phyloP scores from a whole-genome alignment of 345 rosid species.

The Hibiscus mutabilis region DNA sequence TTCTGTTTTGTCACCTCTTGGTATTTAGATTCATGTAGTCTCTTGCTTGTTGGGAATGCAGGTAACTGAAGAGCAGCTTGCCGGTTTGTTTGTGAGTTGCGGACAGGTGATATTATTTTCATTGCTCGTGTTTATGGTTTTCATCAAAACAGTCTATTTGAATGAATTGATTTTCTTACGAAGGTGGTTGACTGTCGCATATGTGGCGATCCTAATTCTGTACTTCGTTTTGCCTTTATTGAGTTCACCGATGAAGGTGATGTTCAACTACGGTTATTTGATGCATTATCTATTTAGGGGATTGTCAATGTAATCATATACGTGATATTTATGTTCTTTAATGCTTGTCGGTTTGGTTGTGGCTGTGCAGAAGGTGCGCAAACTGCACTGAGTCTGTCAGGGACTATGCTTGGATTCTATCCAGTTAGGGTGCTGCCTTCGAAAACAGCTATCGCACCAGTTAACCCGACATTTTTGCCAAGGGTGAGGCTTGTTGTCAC shows the following conservation, averaged over 20 bases:
- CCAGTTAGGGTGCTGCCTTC: constrained; percentile 89
- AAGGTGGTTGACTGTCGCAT: constrained; percentile 97
- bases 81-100: constrained; percentile 66
- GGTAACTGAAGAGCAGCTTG: constrained; percentile 99
- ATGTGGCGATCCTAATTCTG: constrained; percentile 93
- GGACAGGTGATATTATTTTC: constrained; percentile 59
- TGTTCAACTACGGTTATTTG: not conserved
- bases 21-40: not conserved
- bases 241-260: constrained; percentile 93
- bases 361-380: constrained; percentile 60
- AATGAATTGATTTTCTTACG: constrained; percentile 4
- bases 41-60: constrained; percentile 18
- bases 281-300: not conserved
- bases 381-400: constrained; percentile 66
- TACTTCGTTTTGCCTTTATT: constrained; percentile 86
- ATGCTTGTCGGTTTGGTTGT: constrained; percentile 15
- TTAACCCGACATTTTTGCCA: constrained; percentile 88
- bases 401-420: constrained; percentile 86
- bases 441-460: constrained; percentile 95
- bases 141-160: not conserved
- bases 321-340: not conserved
- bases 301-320: not conserved
- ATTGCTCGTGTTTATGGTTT: not conserved
- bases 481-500: constrained; percentile 44
- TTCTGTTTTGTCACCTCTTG: not conserved